A percentile compares a stretch with the other conserved stretches of the same genome.
These are phyloP conservation scores for Yamadazyma olivae DNA, from an alignment of 805 yeast genomes.

Conservation along the genomic window DNA sequence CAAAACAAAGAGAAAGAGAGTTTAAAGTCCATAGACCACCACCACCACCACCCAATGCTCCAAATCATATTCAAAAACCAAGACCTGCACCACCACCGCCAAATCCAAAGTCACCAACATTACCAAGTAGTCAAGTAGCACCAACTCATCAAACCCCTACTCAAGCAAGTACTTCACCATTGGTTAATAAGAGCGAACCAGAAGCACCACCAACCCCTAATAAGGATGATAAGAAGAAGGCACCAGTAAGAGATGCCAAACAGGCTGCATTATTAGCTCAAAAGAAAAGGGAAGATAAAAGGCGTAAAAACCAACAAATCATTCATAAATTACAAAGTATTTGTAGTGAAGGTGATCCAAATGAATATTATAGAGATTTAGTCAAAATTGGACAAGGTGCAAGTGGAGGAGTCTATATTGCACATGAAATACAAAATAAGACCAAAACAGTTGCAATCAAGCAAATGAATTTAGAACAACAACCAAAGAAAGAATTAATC, in stretches of 20 bases:
- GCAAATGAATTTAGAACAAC: constrained; percentile 92
- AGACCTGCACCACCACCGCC: constrained; percentile 11
- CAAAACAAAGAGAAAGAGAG: constrained; percentile 20
- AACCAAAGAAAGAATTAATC: constrained; percentile 92
- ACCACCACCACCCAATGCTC: constrained; percentile 37
- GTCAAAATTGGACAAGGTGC: constrained; percentile 97
- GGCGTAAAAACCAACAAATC: constrained; percentile 66
- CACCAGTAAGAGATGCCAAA: constrained; percentile 47
- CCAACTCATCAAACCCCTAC: neutral
- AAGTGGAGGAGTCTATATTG: constrained; percentile 94
- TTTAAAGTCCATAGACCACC: constrained; percentile 37
- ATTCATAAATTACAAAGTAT: constrained; percentile 68
- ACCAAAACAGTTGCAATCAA: constrained; percentile 79
- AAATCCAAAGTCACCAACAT: constrained; percentile 1
- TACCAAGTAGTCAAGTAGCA: neutral
- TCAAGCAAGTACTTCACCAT: neutral
- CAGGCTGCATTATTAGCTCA: constrained; percentile 57
- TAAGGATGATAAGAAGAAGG: constrained; percentile 13
- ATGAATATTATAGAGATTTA: constrained; percentile 60
- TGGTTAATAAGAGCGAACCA: constrained; percentile 5
- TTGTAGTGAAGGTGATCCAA: constrained; percentile 85
- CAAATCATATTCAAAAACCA: constrained; percentile 9
- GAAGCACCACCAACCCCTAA: constrained; percentile 12
- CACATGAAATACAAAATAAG: constrained; percentile 54
- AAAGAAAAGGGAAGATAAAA: constrained; percentile 76